Evolutionary conservation across 371 early-diverging fungal species (phyloP), one percentile per base, ranked within the genome.

Genomic region (Rhizomucor miehei): DNA sequence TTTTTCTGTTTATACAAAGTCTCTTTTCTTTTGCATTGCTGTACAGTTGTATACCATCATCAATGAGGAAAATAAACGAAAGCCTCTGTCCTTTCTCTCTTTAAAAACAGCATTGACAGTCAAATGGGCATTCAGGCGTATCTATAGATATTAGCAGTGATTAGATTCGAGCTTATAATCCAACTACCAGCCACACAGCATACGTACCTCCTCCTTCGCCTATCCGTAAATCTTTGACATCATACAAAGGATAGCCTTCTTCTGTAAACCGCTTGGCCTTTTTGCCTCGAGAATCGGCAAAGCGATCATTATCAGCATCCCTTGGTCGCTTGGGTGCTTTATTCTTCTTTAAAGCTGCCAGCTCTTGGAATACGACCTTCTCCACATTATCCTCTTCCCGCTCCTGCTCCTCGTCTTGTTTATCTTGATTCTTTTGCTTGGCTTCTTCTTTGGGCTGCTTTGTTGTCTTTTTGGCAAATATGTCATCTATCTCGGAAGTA

Each of bases 211-310:
- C 56, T 21, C 69, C 69, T 57, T 66, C 67, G 25, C 66, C 72
- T 51, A 66, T 61, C 52, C 71, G 65, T 46, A 77, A 55, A 36
- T 79, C 75, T 44, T 76, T 68, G 10, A 76, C 70, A 57, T 76
- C 74, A 51, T 72, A 79, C 8, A 79, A 45, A 17, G 79, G 79
- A 54, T 74, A 76, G 13, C 79, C 79, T 44, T 79, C 79, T 17
- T 79, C 79, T 1, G 79, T 79, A 16, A 61, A 64, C 20, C 79
- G 79, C 20, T 68, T 77, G 16, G 72, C 54, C 49, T 73, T 73
- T 37, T 77, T 77, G 19, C 77, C 77, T 59, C 72, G 44, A 13
- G 77, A 77, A 56, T 77, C 77, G 20, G 57, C 67, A 61, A 77
- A 77, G 19, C 58, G 49, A 50, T 66, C 70, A 40, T 62, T 67